Evolutionary conservation across 2,329 filamentous ascomycete genomes (phyloP).

Genomic region (Claviceps pusilla): DNA sequence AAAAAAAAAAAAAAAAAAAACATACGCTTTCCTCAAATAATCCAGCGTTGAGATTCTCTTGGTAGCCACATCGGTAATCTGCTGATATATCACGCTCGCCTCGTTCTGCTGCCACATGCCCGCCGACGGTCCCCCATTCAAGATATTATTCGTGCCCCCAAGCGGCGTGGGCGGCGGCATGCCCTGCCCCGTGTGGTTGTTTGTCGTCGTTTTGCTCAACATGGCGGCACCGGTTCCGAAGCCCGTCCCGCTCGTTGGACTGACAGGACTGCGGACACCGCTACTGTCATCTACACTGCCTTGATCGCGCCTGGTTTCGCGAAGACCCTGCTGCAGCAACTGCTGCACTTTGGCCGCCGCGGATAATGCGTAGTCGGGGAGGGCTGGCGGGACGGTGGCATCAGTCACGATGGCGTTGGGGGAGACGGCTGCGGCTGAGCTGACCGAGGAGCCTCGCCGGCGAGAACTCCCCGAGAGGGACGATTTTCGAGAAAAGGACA

Average conservation of each 20-base stretch:
- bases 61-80: conserved; percentile 69
- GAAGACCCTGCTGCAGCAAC: not conserved
- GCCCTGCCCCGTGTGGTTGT: conserved; percentile 2
- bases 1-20: conserved; percentile 9
- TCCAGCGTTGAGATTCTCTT: conserved; percentile 92
- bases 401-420: conserved; percentile 27
- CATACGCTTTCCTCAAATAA: conserved; percentile 82
- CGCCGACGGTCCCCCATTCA: conserved; percentile 1
- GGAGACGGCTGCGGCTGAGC: conserved; percentile 19
- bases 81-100: conserved; percentile 36
- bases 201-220: conserved; percentile 5
- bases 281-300: conserved; percentile 1
- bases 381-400: conserved; percentile 33
- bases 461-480: conserved; percentile 35
- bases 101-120: conserved; percentile 28
- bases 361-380: conserved; percentile 39
- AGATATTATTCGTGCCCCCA: not conserved
- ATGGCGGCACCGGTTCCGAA: not conserved
- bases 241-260: conserved; percentile 8
- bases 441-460: conserved; percentile 22
- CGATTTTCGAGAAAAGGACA: conserved; percentile 38
- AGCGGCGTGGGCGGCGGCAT: conserved; percentile 11
- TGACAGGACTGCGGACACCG: conserved; percentile 8
- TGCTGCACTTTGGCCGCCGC: conserved; percentile 29
- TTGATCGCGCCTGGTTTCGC: conserved; percentile 8